A percentile compares a stretch with the other conserved stretches of the same genome.
These are phyloP conservation scores for Nephelium lappaceum DNA, from an alignment of 345 rosid genomes.

Conservation along the genomic window DNA sequence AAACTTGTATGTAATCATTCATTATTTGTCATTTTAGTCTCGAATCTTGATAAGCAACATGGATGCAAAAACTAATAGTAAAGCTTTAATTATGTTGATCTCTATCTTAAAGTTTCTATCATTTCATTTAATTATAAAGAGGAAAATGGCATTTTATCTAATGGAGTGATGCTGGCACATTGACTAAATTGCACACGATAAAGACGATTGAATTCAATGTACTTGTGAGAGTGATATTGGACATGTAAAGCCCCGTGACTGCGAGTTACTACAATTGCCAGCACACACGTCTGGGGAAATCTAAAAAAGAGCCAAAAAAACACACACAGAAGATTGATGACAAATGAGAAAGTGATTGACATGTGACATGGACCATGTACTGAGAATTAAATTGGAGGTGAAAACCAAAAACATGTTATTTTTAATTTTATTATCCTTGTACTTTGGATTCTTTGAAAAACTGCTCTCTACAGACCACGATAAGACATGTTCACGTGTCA, in stretches of 20 bases:
- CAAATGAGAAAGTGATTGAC: neutral
- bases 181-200: neutral
- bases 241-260: neutral
- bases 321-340: neutral
- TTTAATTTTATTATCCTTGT: neutral
- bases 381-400: neutral
- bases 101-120: neutral
- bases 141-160: neutral
- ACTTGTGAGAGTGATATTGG: neutral
- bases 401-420: neutral
- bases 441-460: slow-evolving; percentile 1
- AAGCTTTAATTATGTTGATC: neutral
- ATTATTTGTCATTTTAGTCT: neutral
- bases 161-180: neutral
- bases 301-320: too few relatives aligned
- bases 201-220: neutral
- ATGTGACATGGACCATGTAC: neutral
- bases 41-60: too few relatives aligned
- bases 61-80: neutral
- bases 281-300: neutral
- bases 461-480: neutral
- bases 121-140: neutral
- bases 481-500: slow-evolving; percentile 20
- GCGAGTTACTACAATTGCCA: neutral
- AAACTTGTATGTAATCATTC: too few relatives aligned